phyloP scores from a whole-genome alignment of 495 filamentous ascomycete genomes.

The Penicillium fimorum region DNA sequence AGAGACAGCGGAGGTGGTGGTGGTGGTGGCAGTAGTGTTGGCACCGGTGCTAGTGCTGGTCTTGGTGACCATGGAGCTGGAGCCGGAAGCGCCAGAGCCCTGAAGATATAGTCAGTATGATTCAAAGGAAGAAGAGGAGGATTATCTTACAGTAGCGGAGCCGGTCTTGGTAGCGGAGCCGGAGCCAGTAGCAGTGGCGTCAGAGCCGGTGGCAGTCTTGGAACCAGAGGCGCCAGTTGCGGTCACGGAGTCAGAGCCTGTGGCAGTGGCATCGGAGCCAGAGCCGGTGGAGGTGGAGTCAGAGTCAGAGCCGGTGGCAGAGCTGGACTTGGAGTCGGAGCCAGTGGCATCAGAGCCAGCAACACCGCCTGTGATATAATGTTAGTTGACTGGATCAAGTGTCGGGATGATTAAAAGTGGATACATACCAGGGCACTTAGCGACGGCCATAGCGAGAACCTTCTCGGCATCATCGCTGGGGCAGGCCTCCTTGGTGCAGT shows the following conservation, averaged over 20 bases:
- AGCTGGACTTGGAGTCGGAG: slow-evolving; percentile 11
- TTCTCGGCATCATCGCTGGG: slow-evolving; percentile 40
- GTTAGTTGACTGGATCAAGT: background rate
- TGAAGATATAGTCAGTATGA: slow-evolving; percentile 2
- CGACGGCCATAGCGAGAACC: slow-evolving; percentile 38
- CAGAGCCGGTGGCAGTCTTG: slow-evolving; percentile 16
- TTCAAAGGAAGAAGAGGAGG: background rate
- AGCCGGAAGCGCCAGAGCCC: slow-evolving; percentile 16
- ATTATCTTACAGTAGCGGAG: slow-evolving; percentile 2
- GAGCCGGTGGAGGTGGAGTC: slow-evolving; percentile 8
- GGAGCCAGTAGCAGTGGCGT: slow-evolving; percentile 17
- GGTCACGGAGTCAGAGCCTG: slow-evolving; percentile 12
- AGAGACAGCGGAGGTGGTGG: slow-evolving; percentile 20
- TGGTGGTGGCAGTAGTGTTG: no score
- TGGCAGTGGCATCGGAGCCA: slow-evolving; percentile 21
- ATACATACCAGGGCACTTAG: slow-evolving; percentile 33
- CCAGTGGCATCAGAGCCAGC: slow-evolving; percentile 2
- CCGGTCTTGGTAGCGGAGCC: background rate
- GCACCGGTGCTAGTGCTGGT: slow-evolving; percentile 17
- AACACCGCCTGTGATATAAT: slow-evolving; percentile 10
- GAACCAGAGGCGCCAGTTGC: slow-evolving; percentile 10
- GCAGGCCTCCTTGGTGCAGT: slow-evolving; percentile 73
- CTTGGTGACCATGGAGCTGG: slow-evolving; percentile 14
- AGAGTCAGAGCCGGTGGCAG: slow-evolving; percentile 10
- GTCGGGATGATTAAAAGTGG: background rate